phyloP scores from a whole-genome alignment of 106 monocot species.

The Allium sativum region DNA sequence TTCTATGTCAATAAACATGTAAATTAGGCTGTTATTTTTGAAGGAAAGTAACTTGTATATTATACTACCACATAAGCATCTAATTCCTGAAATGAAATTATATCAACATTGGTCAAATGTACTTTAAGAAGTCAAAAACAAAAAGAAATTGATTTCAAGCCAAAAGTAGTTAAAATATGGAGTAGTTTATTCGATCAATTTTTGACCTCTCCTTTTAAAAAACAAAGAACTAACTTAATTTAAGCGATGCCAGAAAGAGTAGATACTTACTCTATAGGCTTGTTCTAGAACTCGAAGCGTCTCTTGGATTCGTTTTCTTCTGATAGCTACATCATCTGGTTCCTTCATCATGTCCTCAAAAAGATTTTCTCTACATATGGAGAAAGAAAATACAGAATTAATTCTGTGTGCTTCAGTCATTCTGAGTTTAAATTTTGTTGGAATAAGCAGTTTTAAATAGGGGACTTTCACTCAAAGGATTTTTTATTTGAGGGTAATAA shows the following conservation, averaged over 20 bases:
- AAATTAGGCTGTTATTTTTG: not conserved
- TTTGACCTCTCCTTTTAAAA: no score
- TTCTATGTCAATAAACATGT: no score
- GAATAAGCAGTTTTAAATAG: not conserved
- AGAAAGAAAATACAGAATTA: not conserved
- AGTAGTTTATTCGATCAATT: no score
- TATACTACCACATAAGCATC: not conserved
- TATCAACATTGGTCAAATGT: no score
- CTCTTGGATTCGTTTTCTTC: constrained; percentile 47
- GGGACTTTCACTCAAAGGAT: no score
- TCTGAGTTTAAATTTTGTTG: no score
- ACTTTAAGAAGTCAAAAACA: no score
- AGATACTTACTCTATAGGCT: constrained; percentile 38
- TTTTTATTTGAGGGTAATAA: no score
- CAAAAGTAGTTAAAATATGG: no score
- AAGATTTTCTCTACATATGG: constrained; percentile 39
- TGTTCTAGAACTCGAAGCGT: constrained; percentile 54
- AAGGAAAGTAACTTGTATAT: not conserved
- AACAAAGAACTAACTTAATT: no score
- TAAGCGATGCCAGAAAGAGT: not conserved
- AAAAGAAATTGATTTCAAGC: no score
- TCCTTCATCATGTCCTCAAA: constrained; percentile 71
- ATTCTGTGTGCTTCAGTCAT: not conserved
- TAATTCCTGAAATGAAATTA: no score
- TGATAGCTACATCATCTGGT: constrained; percentile 50